phyloP scores from a whole-genome alignment of 371 early-diverging fungal genomes.

The Mortierella sp. region DNA sequence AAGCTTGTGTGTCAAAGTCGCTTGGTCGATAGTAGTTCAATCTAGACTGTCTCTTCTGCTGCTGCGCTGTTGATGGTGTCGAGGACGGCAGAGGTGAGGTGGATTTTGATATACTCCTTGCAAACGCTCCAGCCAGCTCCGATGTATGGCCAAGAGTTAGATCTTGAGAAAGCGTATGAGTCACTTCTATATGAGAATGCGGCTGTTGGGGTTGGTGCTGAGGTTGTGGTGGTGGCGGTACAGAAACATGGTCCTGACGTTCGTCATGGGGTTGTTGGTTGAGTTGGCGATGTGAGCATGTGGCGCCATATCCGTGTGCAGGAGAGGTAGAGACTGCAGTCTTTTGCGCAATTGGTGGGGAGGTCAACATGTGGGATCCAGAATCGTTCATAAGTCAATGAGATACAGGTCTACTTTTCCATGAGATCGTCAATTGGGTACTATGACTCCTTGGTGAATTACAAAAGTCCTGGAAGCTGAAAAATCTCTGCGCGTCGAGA shows the following conservation, averaged over 20 bases:
- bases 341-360: conserved; percentile 28
- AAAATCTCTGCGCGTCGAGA: neutral
- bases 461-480: neutral
- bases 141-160: neutral
- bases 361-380: conserved; percentile 26
- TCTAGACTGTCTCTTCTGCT: conserved; percentile 8
- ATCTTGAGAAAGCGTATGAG: neutral
- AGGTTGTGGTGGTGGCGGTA: conserved; percentile 9
- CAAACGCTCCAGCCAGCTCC: neutral
- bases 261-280: neutral
- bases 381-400: conserved; percentile 9
- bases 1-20: neutral
- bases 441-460: too few species aligned
- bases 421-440: too few species aligned
- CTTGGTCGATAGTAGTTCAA: conserved; percentile 5
- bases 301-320: conserved; percentile 1
- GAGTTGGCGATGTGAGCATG: conserved; percentile 7
- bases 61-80: neutral
- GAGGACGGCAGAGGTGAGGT: neutral
- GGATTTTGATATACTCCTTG: neutral
- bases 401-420: too few species aligned
- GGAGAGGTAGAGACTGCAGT: neutral
- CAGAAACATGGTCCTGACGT: neutral
- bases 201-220: neutral
- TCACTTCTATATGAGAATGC: neutral